These are phyloP conservation scores for Calonectria ilicicola DNA, from an alignment of 2,329 filamentous ascomycete species.

Conservation along the genomic window DNA sequence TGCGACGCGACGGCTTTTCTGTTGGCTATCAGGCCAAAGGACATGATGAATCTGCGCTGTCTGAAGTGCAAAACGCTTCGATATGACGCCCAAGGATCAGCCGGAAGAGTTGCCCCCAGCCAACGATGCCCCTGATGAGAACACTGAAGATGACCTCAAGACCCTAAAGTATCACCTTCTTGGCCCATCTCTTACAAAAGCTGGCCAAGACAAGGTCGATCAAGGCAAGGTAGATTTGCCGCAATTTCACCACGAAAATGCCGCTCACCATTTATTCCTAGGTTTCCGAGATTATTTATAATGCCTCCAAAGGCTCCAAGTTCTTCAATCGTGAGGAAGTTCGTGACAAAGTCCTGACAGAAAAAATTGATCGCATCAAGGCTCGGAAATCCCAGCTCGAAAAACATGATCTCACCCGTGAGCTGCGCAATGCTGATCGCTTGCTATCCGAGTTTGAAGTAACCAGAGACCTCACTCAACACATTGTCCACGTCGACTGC, in stretches of 20 bases:
- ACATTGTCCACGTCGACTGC: constrained; percentile 92
- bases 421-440: constrained; percentile 82
- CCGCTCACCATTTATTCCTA: constrained; percentile 44
- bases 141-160: constrained; percentile 33
- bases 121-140: constrained; percentile 19
- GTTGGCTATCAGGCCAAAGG: constrained; percentile 7
- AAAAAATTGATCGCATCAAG: constrained; percentile 86
- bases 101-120: constrained; percentile 28
- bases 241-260: neutral
- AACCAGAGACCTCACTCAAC: constrained; percentile 83
- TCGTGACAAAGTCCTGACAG: constrained; percentile 83
- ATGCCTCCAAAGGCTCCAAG: constrained; percentile 95
- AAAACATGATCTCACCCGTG: constrained; percentile 77
- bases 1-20: constrained; percentile 34
- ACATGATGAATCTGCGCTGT: constrained; percentile 35
- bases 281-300: constrained; percentile 97
- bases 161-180: constrained; percentile 91
- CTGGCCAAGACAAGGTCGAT: constrained; percentile 93
- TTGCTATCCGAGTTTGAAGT: constrained; percentile 84
- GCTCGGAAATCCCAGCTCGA: constrained; percentile 81
- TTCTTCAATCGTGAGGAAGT: constrained; percentile 93
- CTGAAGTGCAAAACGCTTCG: constrained; percentile 14
- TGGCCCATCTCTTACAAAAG: constrained; percentile 92
- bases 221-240: constrained; percentile 75
- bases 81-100: constrained; percentile 32